phyloP scores from a whole-genome alignment of 768 basidiomycete genomes.

The Amanita phalloides region DNA sequence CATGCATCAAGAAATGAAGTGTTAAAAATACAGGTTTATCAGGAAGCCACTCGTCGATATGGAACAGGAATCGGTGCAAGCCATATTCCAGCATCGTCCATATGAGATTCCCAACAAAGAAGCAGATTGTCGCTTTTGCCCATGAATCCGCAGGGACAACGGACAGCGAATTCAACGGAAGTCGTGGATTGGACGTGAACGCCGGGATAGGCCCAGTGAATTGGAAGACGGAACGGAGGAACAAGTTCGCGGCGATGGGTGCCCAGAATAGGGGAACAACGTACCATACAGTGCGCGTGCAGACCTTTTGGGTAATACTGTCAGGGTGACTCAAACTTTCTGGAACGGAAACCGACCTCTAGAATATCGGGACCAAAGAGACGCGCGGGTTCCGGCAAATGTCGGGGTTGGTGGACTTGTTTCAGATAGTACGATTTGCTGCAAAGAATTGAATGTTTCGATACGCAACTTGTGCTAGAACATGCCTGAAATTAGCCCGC shows the following conservation, averaged over 20 bases:
- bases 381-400: conserved; percentile 72
- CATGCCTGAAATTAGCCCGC: conserved; percentile 73
- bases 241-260: conserved; percentile 75
- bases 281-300: conserved; percentile 88
- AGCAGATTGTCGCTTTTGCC: conserved; percentile 51
- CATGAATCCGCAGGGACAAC: conserved; percentile 41
- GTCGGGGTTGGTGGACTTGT: conserved; percentile 95
- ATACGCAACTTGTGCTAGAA: conserved; percentile 4
- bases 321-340: not conserved
- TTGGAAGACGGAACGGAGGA: conserved; percentile 73
- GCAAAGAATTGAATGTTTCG: conserved; percentile 1
- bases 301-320: conserved; percentile 31
- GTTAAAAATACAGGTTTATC: conserved; percentile 72
- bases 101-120: conserved; percentile 75
- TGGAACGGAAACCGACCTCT: conserved; percentile 44
- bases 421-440: conserved; percentile 93
- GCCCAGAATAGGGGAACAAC: conserved; percentile 88
- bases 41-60: conserved; percentile 80
- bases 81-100: conserved; percentile 94
- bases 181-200: conserved; percentile 44
- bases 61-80: conserved; percentile 95
- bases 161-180: conserved; percentile 39
- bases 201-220: conserved; percentile 63
- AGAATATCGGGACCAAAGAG: conserved; percentile 76
- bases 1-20: conserved; percentile 88